Evolutionary conservation across 768 basidiomycete genomes (phyloP), one percentile per base, ranked within the genome.

Genomic region (Tulasnella sp.): DNA sequence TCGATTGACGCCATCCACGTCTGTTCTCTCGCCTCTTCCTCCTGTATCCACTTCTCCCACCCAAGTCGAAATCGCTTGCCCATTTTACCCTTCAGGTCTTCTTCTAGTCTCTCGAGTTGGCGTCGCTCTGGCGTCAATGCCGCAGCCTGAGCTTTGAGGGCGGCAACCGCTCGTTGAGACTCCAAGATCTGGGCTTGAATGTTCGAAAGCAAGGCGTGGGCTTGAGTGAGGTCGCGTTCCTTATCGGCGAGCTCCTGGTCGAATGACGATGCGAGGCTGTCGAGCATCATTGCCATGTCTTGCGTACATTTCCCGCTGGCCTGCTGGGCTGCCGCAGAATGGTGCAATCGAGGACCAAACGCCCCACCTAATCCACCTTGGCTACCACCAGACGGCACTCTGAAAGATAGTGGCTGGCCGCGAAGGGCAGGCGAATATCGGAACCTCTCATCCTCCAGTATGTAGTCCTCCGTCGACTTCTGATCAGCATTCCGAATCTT

Each of bases 391-490:
- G 42, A 51, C 5, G 27, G 59, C 26, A 34, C 24, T 52, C 11
- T 49, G 21, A 62, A 78, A 79, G 77, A 69, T 11, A 64, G 29
- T 21, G 77, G 72, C 50, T 86, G 80, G 8, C 88, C 84, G 11
- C 82, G 79, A 5, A 89, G 84, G 0, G 83, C 80, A 2, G 94
- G 94, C 5, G 92, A 95, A 1, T 89, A 88, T 41, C 95, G 80
- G 74, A 97, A 97, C 50, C 94, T 83, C 71, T 98, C 96, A 69
- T 99, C 96, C 70, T 99, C 96, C 34, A 99, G 78, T 64, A 99
- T 98, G 68, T 98, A 99, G 70, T 98, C 96, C 72, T 99, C 95
- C 2, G 96, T 88, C 61, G 85, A 93, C 75, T 98, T 98, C 50
- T 91, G 89, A 66, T 99, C 96, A 59, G 85, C 80, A 69, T 99